Evolutionary conservation across 208 protist species (phyloP), one percentile per base, ranked within the genome.

Genomic region (Wallacemonas sp.): DNA sequence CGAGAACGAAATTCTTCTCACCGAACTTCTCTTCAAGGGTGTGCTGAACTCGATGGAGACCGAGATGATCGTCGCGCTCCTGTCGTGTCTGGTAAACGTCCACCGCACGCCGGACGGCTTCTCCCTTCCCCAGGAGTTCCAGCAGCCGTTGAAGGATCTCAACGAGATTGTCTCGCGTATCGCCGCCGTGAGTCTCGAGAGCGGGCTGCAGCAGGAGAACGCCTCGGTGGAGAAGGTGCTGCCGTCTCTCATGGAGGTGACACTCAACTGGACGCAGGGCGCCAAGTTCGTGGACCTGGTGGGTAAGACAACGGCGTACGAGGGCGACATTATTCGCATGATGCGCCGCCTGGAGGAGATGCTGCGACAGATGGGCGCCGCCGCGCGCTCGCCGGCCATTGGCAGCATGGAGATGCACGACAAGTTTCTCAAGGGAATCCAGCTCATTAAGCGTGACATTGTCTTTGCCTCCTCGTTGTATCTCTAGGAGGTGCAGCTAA

Each of bases 391-490:
- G 22, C 90, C 90, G 1, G 92, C 94, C 18, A 99, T 99, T 74
- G 99, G 99, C 41, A 99, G 99, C 73, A 87, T 92, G 36, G 98
- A 99, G 50, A 82, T 99, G 18, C 98, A 99, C 67, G 76, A 96
- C 49, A 99, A 99, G 84, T 99, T 99, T 72, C 81, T 98, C 3
- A 87, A 98, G 66, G 97, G 94, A 31, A 98, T 98, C 46, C 81
- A 87, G 41, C 82, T 93, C 23, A 98, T 99, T 61, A 99, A 99
- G 76, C 87, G 98, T 31, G 99, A 99, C 77, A 99, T 99, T 74
- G 97, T 99, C 20, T 99, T 99, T 69, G 98, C 98, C 32, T 98
- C 98, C n/a, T 99, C 95, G 5, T 76, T 99, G 20, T 99, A 99
- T 74, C 64, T 98, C 67, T 98, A 26, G 42, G 7, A 20, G n/a